Percentiles rank a stretch among this genome's conserved stretches.
Conservation (phyloP, 2,329 filamentous ascomycete species). For the Zalaria obscura region DNA sequence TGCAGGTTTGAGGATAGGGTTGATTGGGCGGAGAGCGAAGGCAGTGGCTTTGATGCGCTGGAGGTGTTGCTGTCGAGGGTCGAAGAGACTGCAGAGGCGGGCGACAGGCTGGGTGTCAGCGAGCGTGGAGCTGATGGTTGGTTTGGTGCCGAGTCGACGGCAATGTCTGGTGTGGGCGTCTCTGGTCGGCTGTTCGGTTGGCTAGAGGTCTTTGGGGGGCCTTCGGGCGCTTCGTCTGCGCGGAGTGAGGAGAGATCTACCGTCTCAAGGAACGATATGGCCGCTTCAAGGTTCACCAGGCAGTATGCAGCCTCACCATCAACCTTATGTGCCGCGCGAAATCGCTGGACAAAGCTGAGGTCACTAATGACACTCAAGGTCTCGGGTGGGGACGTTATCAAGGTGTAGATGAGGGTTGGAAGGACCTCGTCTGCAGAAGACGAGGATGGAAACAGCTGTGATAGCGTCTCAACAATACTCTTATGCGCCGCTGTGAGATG, state of each 20-base stretch:
- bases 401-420: conserved; percentile 87
- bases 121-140: conserved; percentile 13
- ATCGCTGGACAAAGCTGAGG: conserved; percentile 84
- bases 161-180: conserved; percentile 28
- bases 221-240: conserved; percentile 60
- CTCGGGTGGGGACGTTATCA: conserved; percentile 81
- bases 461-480: conserved; percentile 78
- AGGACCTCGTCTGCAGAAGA: conserved; percentile 96
- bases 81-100: conserved; percentile 6
- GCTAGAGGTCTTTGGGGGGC: conserved; percentile 40
- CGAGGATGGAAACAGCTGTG: conserved; percentile 49
- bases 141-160: conserved; percentile 22
- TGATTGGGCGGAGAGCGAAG: conserved; percentile 7
- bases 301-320: conserved; percentile 94
- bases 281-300: conserved; percentile 86
- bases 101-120: conserved; percentile 20
- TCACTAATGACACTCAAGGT: conserved; percentile 86
- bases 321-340: conserved; percentile 71
- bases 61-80: conserved; percentile 4
- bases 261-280: conserved; percentile 86
- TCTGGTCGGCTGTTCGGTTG: conserved; percentile 28
- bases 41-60: conserved; percentile 13
- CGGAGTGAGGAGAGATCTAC: conserved; percentile 84
- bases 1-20: conserved; percentile 10
- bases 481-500: conserved; percentile 82